Evolutionary conservation across 352 stramenopile species (phyloP), one percentile per base, ranked within the genome.

Genomic region (Albugo laibachii): DNA sequence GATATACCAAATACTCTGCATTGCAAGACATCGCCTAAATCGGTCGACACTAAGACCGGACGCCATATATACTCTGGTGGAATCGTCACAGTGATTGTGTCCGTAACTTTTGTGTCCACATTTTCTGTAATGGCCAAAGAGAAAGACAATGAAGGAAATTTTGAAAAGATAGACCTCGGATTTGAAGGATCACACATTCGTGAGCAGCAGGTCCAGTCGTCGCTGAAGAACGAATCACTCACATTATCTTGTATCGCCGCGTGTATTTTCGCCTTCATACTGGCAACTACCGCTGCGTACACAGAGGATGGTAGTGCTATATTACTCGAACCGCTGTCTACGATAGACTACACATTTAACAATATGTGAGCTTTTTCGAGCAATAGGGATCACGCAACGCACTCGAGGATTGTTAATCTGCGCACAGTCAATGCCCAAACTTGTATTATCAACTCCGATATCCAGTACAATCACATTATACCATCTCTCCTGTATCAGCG

Each of bases 1-100:
- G 77, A 85, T 42, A 89, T 82, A 36, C 77, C 77, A 51, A 87
- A 85, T 5, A 86, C 71, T 21, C 77, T 69, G 41, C 77, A 89
- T 14, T 54, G 52, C 5, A 58, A 46, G 16, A 66, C 59, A 1
- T 66, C 68, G 31, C n/a, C 43, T 14, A 14, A 21, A 14, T 35
- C 34, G 14, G 52, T 15, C 20, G 61, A 58, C 1, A 58, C 68
- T 12, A 83, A 45, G 38, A 89, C 60, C n/a, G 76, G 76, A 0
- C 76, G 71, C 76, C 76, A 89, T 56, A 86, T 80, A 51, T 86
- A 86, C 63, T 83, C 63, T 6, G 73, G 65, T 18, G 76, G 73
- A 48, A 89, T 76, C 19, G 67, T 69, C 16, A 89, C 45, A 4
- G 70, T 85, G 55, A 89, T 70, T 48, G 81, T 66, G 53, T 86